A percentile compares a stretch with the other conserved stretches of the same genome.
phyloP scores from a whole-genome alignment of 345 rosid species.

The Moringa oleifera region DNA sequence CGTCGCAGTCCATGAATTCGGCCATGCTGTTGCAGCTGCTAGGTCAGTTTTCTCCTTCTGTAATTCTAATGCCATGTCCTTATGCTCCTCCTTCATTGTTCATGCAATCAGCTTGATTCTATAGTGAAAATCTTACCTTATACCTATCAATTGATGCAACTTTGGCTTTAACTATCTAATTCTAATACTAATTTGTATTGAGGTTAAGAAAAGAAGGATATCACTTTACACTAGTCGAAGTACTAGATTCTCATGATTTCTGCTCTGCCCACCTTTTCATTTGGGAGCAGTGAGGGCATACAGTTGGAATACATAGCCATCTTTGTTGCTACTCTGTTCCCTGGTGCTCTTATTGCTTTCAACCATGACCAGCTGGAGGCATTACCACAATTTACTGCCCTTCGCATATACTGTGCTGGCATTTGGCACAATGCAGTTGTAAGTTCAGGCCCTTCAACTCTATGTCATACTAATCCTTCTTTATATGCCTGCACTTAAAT shows the following conservation, averaged over 20 bases:
- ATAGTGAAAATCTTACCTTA: too few relatives aligned
- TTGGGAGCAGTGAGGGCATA: slow-evolving; percentile 79
- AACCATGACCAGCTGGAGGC: slow-evolving; percentile 52
- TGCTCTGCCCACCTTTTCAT: slow-evolving; percentile 34
- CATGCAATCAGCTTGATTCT: too few relatives aligned
- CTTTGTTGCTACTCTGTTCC: slow-evolving; percentile 75
- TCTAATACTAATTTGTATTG: too few relatives aligned
- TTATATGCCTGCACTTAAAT: too few relatives aligned
- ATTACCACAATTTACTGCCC: slow-evolving; percentile 44
- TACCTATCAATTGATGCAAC: too few relatives aligned
- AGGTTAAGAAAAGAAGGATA: too few relatives aligned
- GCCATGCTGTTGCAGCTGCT: slow-evolving; percentile 89
- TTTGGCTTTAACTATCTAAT: too few relatives aligned
- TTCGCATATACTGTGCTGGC: slow-evolving; percentile 86
- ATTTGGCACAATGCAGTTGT: slow-evolving; percentile 97
- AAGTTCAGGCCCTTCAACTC: too few relatives aligned
- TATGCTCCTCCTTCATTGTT: not conserved
- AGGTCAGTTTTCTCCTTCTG: slow-evolving; percentile 40
- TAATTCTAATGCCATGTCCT: not conserved
- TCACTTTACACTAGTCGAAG: too few relatives aligned
- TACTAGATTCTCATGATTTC: slow-evolving; percentile 13
- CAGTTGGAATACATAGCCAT: slow-evolving; percentile 75
- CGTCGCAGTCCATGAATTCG: slow-evolving; percentile 72
- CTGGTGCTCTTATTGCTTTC: slow-evolving; percentile 92
- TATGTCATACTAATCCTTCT: too few relatives aligned